Evolutionary conservation across 2,329 filamentous ascomycete species (phyloP), one percentile per base, ranked within the genome.

Genomic region (Parafenestella ontariensis): DNA sequence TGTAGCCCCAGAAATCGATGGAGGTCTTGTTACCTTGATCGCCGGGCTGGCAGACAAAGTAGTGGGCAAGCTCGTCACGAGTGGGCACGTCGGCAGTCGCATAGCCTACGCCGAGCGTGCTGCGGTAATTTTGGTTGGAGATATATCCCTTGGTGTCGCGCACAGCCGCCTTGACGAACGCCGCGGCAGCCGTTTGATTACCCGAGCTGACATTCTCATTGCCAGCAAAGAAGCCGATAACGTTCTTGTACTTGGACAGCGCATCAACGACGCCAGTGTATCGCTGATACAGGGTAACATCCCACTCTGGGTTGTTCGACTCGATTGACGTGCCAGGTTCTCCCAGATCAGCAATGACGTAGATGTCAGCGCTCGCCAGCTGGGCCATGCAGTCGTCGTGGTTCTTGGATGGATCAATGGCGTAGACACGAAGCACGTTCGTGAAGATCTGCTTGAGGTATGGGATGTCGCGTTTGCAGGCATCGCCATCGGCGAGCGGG

Each of bases 1-100:
- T 99, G 88, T 98, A 98, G 53, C 95, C 95, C 91, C 93, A 98
- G 83, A 95, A 97, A 78, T 99, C 95, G 63, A 98, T 96, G 55
- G 89, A 77, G 68, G 79, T 79, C 7, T 81, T 79, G 48, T 73
- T 74, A 10, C 70, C 70, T 1, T 54, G 24, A 39, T 70, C 62
- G 13, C 61, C 62, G 9, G 81, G 74, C 58, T 93, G 90, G 76
- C 95, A 99, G 82, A 96, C 93, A 81, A 99, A 96, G 85, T 97
- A 99, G 72, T 92, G 81, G 57, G 92, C 91, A 71, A 98, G 87
- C 65, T 92, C 82, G 58, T 83, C 82, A 74, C 94, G 90, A 64
- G 96, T 95, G 23, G 87, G 84, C 75, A 97, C 93, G 65, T 98
- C 95, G 77, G 96, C 94, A 76, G 94, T 95, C 59, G 95, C 95